Base-by-base conservation (phyloP, 2,329 filamentous ascomycete species). In the Sporothrix variecibatus region DNA sequence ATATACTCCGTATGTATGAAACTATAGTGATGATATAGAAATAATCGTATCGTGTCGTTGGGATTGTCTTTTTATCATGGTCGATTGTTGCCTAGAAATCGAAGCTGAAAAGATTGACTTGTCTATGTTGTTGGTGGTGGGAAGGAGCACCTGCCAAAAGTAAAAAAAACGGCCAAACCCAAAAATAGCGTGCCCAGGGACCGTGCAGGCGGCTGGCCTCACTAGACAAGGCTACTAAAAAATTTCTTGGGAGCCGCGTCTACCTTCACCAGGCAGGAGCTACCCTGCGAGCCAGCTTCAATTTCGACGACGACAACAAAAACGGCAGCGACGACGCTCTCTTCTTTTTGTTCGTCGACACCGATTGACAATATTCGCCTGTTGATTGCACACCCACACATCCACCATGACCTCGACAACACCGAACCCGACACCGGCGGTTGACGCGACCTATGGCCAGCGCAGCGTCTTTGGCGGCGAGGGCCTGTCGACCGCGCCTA, bases 381-480 rank as follows among this genome's bases (percentile, higher is more conserved):
- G 7, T 7, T 17, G 38, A 3, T 31, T 34, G 17, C 67, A 34
- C 34, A 38, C n/a, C 28, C 28, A 3, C 28, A 3, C 7, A 20
- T 26, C 58, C 56, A 67, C 49, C 15, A 23, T 73, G 64, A 51
- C 58, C 76, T 83, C 84, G 4, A 12, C 23, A 1, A 34, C 46
- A 23, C 28, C 62, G 9, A 67, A 40, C 28, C 26, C 64, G 12
- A 58, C 73, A 3, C 65, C 71, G 23, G 82, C 83, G 68, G 85
- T 90, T 74, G 87, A 94, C 80, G 87, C 89, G 11, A 88, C 89
- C 2, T 93, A 90, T 81, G 92, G 92, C 56, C 92, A 94, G 82
- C 89, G 90, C 81, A 89, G 90, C 78, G 92, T 92, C 60, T 92
- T 94, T 78, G 90, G 91, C 7, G 87, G 87, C n/a, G 82, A 89